phyloP scores from a whole-genome alignment of 2,329 filamentous ascomycete species.

The Colletotrichum nymphaeae region DNA sequence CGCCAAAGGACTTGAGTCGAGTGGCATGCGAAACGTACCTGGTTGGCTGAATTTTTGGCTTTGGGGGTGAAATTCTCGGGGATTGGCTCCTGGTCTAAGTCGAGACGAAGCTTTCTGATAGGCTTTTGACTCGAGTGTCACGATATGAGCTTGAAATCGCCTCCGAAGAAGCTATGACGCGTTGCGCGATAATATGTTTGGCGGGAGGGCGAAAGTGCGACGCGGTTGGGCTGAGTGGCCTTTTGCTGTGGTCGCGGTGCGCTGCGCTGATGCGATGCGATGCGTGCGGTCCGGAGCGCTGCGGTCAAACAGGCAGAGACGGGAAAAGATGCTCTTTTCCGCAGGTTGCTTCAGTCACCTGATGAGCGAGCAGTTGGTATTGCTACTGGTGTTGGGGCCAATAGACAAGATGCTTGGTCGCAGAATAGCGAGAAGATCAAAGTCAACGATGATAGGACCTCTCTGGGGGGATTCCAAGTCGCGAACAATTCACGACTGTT shows the following conservation, averaged over 20 bases:
- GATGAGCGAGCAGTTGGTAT: slow-evolving; percentile 46
- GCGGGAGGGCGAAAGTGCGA: slow-evolving; percentile 29
- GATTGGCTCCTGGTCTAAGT: slow-evolving; percentile 29
- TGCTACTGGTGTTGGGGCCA: slow-evolving; percentile 54
- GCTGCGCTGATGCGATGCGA: slow-evolving; percentile 17
- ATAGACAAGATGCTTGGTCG: slow-evolving; percentile 51
- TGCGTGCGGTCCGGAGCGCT: slow-evolving; percentile 1
- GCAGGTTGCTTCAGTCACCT: slow-evolving; percentile 63
- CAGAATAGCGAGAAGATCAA: slow-evolving; percentile 38
- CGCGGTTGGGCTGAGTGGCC: slow-evolving; percentile 35
- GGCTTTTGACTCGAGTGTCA: slow-evolving; percentile 36
- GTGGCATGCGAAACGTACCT: slow-evolving; percentile 33
- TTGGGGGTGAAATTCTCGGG: slow-evolving; percentile 7
- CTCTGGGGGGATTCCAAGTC: slow-evolving; percentile 43
- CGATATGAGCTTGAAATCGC: slow-evolving; percentile 32
- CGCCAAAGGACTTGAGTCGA: slow-evolving; percentile 31
- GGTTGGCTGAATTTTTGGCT: slow-evolving; percentile 30
- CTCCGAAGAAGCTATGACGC: slow-evolving; percentile 32
- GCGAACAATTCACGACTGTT: slow-evolving; percentile 42
- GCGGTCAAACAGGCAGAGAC: slow-evolving; percentile 19
- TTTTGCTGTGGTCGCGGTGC: slow-evolving; percentile 39
- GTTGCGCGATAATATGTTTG: slow-evolving; percentile 13
- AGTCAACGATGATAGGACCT: slow-evolving; percentile 65
- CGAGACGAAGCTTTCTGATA: slow-evolving; percentile 35
- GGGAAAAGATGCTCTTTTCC: slow-evolving; percentile 45